phyloP scores from a whole-genome alignment of 371 early-diverging fungal species.

The Chytridium lagenaria region DNA sequence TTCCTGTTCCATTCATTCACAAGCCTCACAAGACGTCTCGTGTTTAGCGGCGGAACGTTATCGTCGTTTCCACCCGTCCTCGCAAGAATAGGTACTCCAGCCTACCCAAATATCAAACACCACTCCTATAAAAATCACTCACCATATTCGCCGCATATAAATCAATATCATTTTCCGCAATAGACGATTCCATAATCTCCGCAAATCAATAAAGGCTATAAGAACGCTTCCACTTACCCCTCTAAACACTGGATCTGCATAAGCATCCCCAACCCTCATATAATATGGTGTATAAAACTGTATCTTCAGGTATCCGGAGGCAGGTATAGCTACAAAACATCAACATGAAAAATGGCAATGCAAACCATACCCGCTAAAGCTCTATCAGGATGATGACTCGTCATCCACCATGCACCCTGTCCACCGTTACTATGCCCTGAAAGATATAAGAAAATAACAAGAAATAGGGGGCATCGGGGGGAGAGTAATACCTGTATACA shows the following conservation, averaged over 20 bases:
- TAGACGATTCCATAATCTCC: constrained; percentile 69
- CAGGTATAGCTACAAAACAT: constrained; percentile 59
- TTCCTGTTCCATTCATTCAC: constrained; percentile 64
- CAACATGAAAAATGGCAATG: constrained; percentile 3
- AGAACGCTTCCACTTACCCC: constrained; percentile 56
- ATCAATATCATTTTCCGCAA: constrained; percentile 75
- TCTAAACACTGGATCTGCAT: constrained; percentile 65
- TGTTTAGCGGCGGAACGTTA: constrained; percentile 75
- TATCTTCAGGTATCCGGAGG: constrained; percentile 73
- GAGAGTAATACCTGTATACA: constrained; percentile 40
- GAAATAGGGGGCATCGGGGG: not conserved
- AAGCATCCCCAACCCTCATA: constrained; percentile 64
- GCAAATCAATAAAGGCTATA: not conserved
- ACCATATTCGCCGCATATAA: constrained; percentile 70
- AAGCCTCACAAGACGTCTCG: constrained; percentile 64
- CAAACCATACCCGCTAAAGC: constrained; percentile 62
- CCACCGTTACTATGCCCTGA: constrained; percentile 78
- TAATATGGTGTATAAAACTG: constrained; percentile 71
- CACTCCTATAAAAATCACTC: constrained; percentile 19
- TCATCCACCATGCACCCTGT: constrained; percentile 76
- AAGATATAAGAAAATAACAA: constrained; percentile 1
- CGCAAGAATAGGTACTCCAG: constrained; percentile 64
- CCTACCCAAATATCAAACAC: constrained; percentile 41
- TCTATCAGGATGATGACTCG: constrained; percentile 70
- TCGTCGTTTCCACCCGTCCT: constrained; percentile 68